A percentile compares a stretch with the other conserved stretches of the same genome.
These are phyloP conservation scores for Pyrenula massariospora DNA, from an alignment of 495 filamentous ascomycete species.

Conservation along the genomic window DNA sequence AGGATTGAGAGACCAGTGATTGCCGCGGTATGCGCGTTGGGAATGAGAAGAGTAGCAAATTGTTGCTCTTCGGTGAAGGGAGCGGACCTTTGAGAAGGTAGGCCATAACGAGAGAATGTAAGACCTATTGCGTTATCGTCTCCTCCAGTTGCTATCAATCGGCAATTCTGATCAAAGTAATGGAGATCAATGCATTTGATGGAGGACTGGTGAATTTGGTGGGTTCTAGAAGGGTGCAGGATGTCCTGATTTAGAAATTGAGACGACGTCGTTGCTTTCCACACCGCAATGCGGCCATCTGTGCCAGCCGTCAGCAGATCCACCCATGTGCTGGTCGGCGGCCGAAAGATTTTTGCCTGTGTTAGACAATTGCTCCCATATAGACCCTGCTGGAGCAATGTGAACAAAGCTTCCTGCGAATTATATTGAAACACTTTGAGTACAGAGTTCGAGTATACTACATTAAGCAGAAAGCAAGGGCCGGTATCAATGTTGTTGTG, in stretches of 20 bases:
- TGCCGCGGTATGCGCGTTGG: slow-evolving; percentile 68
- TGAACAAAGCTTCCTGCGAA: slow-evolving; percentile 28
- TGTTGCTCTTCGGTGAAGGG: background rate
- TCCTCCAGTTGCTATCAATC: slow-evolving; percentile 60
- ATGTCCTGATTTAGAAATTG: slow-evolving; percentile 3
- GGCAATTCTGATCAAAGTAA: slow-evolving; percentile 14
- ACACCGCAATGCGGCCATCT: slow-evolving; percentile 2
- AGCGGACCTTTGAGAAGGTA: slow-evolving; percentile 3
- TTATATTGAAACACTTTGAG: slow-evolving; percentile 56
- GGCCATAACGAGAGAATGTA: slow-evolving; percentile 25
- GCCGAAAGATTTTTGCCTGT: slow-evolving; percentile 39
- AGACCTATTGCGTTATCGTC: slow-evolving; percentile 72
- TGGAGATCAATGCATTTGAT: slow-evolving; percentile 46
- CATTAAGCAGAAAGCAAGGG: slow-evolving; percentile 37
- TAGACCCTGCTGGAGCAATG: slow-evolving; percentile 37
- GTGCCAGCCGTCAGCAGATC: slow-evolving; percentile 1
- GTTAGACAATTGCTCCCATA: slow-evolving; percentile 76
- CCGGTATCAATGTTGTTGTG: slow-evolving; percentile 4
- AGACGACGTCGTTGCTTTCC: background rate
- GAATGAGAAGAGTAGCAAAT: slow-evolving; percentile 43
- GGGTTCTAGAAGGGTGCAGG: slow-evolving; percentile 21
- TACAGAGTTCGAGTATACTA: slow-evolving; percentile 71
- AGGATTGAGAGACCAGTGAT: slow-evolving; percentile 55
- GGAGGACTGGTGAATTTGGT: slow-evolving; percentile 61
- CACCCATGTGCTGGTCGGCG: slow-evolving; percentile 6